Evolutionary conservation across 1,139 yeast genomes (phyloP).

Genomic region (Suhomyces kunorum): DNA sequence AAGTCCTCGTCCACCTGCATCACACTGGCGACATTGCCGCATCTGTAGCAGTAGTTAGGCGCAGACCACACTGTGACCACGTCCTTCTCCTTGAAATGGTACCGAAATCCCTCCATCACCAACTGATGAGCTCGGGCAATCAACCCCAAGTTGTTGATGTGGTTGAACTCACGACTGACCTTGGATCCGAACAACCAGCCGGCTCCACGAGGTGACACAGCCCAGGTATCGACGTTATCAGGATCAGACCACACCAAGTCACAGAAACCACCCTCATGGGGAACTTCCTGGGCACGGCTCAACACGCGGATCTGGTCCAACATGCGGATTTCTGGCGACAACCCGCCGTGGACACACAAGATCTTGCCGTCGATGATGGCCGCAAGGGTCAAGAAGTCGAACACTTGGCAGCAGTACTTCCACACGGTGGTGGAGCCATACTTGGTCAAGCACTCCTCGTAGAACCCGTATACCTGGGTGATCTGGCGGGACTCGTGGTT

Average conservation of each 20-base stretch:
- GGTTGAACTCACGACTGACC: slow-evolving; percentile 92
- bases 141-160: slow-evolving; percentile 80
- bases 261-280: slow-evolving; percentile 98
- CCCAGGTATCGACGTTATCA: slow-evolving; percentile 97
- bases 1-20: slow-evolving; percentile 91
- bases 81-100: slow-evolving; percentile 91
- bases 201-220: slow-evolving; percentile 98
- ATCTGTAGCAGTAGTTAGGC: slow-evolving; percentile 95
- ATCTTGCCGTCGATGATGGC: slow-evolving; percentile 94
- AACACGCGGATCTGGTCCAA: slow-evolving; percentile 92
- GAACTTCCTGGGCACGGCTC: slow-evolving; percentile 98
- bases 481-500: slow-evolving; percentile 94
- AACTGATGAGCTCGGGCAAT: slow-evolving; percentile 97
- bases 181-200: slow-evolving; percentile 96
- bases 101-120: slow-evolving; percentile 97
- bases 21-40: slow-evolving; percentile 98
- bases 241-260: slow-evolving; percentile 98
- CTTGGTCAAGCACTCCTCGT: slow-evolving; percentile 86
- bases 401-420: slow-evolving; percentile 96
- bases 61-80: slow-evolving; percentile 99
- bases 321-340: slow-evolving; percentile 97
- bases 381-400: slow-evolving; percentile 88
- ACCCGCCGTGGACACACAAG: slow-evolving; percentile 93
- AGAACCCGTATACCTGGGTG: slow-evolving; percentile 93
- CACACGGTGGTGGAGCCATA: slow-evolving; percentile 97